Percentiles rank a stretch among this genome's conserved stretches.
These are phyloP conservation scores for Suillus cothurnatus DNA, from an alignment of 768 basidiomycete species.

Conservation along the genomic window DNA sequence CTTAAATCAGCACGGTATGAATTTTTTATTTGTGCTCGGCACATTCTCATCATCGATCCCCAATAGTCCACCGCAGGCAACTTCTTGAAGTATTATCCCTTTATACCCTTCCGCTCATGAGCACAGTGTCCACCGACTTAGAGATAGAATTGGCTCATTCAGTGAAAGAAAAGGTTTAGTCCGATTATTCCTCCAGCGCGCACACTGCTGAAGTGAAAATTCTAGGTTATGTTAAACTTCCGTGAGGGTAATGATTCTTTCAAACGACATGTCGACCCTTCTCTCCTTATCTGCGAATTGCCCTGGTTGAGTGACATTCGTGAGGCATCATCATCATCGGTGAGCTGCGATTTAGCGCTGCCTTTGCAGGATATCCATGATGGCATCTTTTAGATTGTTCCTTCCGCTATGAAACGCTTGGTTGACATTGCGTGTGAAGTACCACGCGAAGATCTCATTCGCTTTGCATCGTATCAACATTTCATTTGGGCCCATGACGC, in stretches of 20 bases:
- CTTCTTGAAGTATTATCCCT: constrained; percentile 26
- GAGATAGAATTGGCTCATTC: background rate
- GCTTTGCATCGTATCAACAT: constrained; percentile 57
- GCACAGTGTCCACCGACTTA: background rate
- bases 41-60: background rate
- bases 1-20: background rate
- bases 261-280: background rate
- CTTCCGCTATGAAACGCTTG: constrained; percentile 32
- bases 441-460: constrained; percentile 39
- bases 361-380: background rate
- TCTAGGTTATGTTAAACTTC: background rate
- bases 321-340: background rate
- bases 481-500: constrained; percentile 51
- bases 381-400: background rate
- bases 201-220: background rate
- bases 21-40: background rate
- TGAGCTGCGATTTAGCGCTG: background rate
- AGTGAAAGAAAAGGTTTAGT: constrained; percentile 3
- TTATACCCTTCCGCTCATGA: constrained; percentile 12
- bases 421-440: constrained; percentile 41
- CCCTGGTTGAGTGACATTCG: background rate
- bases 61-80: constrained; percentile 18
- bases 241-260: background rate
- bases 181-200: background rate
- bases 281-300: constrained; percentile 7